Conservation (phyloP, 176 grass and related monocot species). For the Eragrostis curvula region DNA sequence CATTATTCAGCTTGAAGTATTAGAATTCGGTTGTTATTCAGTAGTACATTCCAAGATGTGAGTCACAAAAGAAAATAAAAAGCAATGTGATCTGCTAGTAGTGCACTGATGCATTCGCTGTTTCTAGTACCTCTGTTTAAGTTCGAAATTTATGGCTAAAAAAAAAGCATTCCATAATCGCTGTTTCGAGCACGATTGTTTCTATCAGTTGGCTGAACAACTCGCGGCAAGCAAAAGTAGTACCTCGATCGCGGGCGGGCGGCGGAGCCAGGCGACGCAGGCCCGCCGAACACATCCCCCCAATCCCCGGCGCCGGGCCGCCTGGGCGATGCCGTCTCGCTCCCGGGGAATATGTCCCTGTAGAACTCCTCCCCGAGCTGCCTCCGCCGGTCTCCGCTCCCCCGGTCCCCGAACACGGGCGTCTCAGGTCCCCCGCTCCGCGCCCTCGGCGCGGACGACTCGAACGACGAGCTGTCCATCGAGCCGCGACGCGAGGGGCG, state of each 20-base stretch:
- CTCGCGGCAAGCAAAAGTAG: not conserved
- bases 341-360: constrained; percentile 78
- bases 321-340: constrained; percentile 64
- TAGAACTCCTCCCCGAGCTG: constrained; percentile 80
- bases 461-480: constrained; percentile 42
- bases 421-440: constrained; percentile 50
- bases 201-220: constrained; percentile 27
- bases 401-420: constrained; percentile 78
- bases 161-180: not conserved
- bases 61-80: not conserved
- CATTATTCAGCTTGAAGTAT: not conserved
- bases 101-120: not conserved
- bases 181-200: not conserved
- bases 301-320: constrained; percentile 35
- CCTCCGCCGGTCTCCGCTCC: constrained; percentile 59
- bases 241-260: constrained; percentile 40
- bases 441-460: constrained; percentile 31
- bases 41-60: not conserved
- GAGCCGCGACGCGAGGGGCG: constrained; percentile 49
- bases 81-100: not conserved
- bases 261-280: constrained; percentile 55
- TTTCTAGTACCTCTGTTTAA: not conserved
- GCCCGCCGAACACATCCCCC: constrained; percentile 59
- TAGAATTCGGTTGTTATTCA: not conserved
- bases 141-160: not conserved